A percentile compares a stretch with the other conserved stretches of the same genome.
Conservation (phyloP, 2,329 filamentous ascomycete species). For the Claviceps humidiphila region DNA sequence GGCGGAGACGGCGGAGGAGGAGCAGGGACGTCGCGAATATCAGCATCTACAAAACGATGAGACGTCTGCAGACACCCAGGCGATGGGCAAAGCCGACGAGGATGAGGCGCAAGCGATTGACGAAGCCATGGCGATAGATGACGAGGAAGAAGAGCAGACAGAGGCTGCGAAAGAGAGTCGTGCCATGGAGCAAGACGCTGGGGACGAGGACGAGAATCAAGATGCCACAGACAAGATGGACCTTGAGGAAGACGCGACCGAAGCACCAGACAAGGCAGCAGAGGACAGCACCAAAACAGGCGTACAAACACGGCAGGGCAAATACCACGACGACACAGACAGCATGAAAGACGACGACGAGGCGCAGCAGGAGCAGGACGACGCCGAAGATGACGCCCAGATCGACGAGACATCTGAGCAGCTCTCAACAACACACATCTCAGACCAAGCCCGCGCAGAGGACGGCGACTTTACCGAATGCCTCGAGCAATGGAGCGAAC, state of each 20-base stretch:
- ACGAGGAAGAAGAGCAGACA: constrained; percentile 59
- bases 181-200: constrained; percentile 39
- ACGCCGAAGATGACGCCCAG: constrained; percentile 35
- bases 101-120: constrained; percentile 80
- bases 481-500: constrained; percentile 68
- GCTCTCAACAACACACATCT: constrained; percentile 62
- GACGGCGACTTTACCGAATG: constrained; percentile 41
- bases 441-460: constrained; percentile 27
- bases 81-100: constrained; percentile 74
- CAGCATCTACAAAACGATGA: constrained; percentile 85
- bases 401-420: constrained; percentile 45
- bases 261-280: constrained; percentile 21
- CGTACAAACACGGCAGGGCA: constrained; percentile 45
- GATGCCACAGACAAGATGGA: constrained; percentile 31
- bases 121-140: constrained; percentile 76
- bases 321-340: constrained; percentile 37
- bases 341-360: constrained; percentile 19
- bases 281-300: constrained; percentile 43
- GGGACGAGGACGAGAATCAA: constrained; percentile 34
- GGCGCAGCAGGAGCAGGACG: constrained; percentile 35
- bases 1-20: constrained; percentile 40
- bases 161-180: constrained; percentile 33
- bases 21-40: constrained; percentile 72
- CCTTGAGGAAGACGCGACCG: constrained; percentile 19
- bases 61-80: constrained; percentile 72